These are phyloP conservation scores for Calonectria multiphialidica DNA, from an alignment of 2,329 filamentous ascomycete species.

Conservation along the genomic window DNA sequence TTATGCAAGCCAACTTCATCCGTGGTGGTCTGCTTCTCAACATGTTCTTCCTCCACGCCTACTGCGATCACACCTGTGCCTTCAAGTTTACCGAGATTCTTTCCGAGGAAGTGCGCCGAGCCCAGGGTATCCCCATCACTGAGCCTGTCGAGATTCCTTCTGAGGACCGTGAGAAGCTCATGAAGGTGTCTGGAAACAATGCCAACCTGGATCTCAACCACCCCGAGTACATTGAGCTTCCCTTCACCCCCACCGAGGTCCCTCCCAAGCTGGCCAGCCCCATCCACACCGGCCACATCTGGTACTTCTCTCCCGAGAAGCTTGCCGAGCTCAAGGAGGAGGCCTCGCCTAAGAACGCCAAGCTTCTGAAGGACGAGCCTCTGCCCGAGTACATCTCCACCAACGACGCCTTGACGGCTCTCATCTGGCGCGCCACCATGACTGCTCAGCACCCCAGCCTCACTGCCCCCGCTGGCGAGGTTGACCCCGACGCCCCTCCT, in stretches of 20 bases:
- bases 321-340: slow-evolving; percentile 21
- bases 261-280: slow-evolving; percentile 22
- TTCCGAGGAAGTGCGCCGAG: slow-evolving; percentile 19
- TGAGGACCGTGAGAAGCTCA: slow-evolving; percentile 19
- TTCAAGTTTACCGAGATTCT: slow-evolving; percentile 27
- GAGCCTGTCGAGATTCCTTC: slow-evolving; percentile 22
- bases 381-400: slow-evolving; percentile 23
- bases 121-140: slow-evolving; percentile 19
- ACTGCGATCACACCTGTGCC: slow-evolving; percentile 15
- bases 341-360: slow-evolving; percentile 22
- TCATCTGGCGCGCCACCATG: slow-evolving; percentile 29
- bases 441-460: slow-evolving; percentile 19
- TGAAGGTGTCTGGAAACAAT: slow-evolving; percentile 13
- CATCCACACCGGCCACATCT: slow-evolving; percentile 23
- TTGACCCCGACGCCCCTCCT: not conserved
- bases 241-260: slow-evolving; percentile 22
- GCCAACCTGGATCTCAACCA: slow-evolving; percentile 11
- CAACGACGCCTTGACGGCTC: slow-evolving; percentile 25
- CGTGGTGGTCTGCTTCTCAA: slow-evolving; percentile 21
- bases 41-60: slow-evolving; percentile 23
- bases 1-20: slow-evolving; percentile 29
- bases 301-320: slow-evolving; percentile 20
- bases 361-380: slow-evolving; percentile 18
- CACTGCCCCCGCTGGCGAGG: not conserved
- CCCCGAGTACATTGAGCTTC: slow-evolving; percentile 23